Conservation (phyloP, 1,139 yeast genomes). For the Yamadazyma conglobata region DNA sequence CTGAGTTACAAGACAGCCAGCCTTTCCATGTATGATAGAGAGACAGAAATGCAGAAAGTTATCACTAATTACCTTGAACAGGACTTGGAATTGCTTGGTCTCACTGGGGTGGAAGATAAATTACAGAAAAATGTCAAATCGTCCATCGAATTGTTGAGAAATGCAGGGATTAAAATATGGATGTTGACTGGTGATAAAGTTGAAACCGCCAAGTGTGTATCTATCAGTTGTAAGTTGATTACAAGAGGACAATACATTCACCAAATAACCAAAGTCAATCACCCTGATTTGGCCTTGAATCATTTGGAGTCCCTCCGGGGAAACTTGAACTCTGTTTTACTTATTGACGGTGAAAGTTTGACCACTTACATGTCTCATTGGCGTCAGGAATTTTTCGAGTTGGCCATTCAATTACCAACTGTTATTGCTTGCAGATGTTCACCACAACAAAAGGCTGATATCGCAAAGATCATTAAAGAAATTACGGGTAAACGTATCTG, state of each 20-base stretch:
- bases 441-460: conserved; percentile 98
- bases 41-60: conserved; percentile 63
- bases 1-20: conserved; percentile 69
- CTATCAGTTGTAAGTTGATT: conserved; percentile 88
- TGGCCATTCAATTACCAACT: conserved; percentile 77
- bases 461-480: conserved; percentile 74
- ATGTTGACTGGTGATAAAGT: conserved; percentile 99
- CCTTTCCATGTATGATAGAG: conserved; percentile 76
- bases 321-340: conserved; percentile 69
- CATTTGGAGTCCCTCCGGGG: conserved; percentile 68
- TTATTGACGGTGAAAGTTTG: conserved; percentile 93
- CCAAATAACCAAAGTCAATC: conserved; percentile 64
- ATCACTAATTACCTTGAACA: conserved; percentile 70
- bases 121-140: conserved; percentile 88
- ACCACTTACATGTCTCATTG: conserved; percentile 62
- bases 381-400: conserved; percentile 68
- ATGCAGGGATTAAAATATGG: conserved; percentile 98
- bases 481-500: conserved; percentile 87
- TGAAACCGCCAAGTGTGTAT: conserved; percentile 96
- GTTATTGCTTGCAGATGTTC: conserved; percentile 98
- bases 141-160: conserved; percentile 84
- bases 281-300: conserved; percentile 63
- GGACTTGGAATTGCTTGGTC: conserved; percentile 81
- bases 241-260: conserved; percentile 93
- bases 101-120: conserved; percentile 97